Evolutionary conservation across 345 rosid genomes (phyloP).

Genomic region (Melastoma malabathricum): DNA sequence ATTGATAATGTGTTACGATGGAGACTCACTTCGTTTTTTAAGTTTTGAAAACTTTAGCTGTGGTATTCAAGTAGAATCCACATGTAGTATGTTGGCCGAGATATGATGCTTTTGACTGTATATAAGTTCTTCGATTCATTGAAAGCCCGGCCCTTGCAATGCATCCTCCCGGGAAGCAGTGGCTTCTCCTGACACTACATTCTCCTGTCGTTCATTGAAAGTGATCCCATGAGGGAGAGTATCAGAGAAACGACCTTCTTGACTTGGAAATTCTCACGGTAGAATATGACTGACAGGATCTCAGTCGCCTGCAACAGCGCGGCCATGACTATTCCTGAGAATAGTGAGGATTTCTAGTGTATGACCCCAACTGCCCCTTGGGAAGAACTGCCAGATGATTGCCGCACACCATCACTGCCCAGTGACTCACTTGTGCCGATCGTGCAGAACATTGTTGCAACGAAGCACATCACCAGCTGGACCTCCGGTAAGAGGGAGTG

Average conservation of each 20-base stretch:
- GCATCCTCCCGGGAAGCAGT: not conserved
- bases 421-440: slow-evolving; percentile 47
- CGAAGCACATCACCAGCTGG: slow-evolving; percentile 40
- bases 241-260: slow-evolving; percentile 64
- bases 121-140: not conserved
- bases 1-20: too few species aligned
- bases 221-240: slow-evolving; percentile 59
- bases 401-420: slow-evolving; percentile 30
- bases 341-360: slow-evolving; percentile 44
- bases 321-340: slow-evolving; percentile 39
- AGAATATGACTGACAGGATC: slow-evolving; percentile 54
- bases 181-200: slow-evolving; percentile 6
- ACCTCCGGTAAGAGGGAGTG: slow-evolving; percentile 57
- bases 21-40: too few species aligned
- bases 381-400: slow-evolving; percentile 41
- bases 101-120: too few species aligned
- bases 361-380: slow-evolving; percentile 55
- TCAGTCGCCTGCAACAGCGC: slow-evolving; percentile 45
- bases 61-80: too few species aligned
- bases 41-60: too few species aligned
- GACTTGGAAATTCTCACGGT: slow-evolving; percentile 42
- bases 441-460: slow-evolving; percentile 43
- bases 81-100: too few species aligned
- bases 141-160: not conserved
- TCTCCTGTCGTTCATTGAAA: slow-evolving; percentile 22